Percentiles rank a stretch among this genome's conserved stretches.
phyloP scores from a whole-genome alignment of 2,329 filamentous ascomycete species.

The Ophiostoma ulmi region DNA sequence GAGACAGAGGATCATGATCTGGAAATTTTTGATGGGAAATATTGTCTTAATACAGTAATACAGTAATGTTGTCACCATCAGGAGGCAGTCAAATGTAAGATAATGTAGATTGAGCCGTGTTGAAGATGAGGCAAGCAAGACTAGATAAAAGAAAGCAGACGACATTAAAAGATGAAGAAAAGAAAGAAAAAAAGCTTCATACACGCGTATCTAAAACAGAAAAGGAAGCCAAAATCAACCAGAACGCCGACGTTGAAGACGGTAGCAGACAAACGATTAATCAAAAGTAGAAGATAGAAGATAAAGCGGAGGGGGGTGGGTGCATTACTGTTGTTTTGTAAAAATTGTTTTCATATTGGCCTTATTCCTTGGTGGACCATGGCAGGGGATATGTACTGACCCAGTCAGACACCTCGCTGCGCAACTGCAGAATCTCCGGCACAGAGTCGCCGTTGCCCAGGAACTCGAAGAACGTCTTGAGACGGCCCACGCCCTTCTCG shows the following conservation, averaged over 20 bases:
- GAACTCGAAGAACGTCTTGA: conserved; percentile 64
- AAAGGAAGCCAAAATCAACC: conserved; percentile 1
- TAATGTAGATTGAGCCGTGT: neutral
- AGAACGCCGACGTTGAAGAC: conserved; percentile 14
- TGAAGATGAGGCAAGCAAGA: neutral
- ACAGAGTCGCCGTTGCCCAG: conserved; percentile 63
- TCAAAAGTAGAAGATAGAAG: neutral
- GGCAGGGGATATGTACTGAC: conserved; percentile 68
- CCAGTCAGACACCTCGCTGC: conserved; percentile 72
- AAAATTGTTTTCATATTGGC: neutral
- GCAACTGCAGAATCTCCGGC: conserved; percentile 66
- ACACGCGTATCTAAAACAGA: neutral
- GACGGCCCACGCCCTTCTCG: conserved; percentile 59
- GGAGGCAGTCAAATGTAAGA: neutral
- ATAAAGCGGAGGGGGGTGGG: neutral
- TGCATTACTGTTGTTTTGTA: neutral
- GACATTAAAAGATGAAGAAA: neutral
- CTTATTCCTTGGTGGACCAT: conserved; percentile 46
- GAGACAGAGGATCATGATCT: neutral
- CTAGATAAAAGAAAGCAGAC: neutral
- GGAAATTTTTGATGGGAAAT: neutral
- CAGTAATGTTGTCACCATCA: neutral
- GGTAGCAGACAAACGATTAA: neutral
- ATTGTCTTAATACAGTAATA: neutral
- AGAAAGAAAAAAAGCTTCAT: neutral